Base-by-base conservation (phyloP, 2,329 filamentous ascomycete genomes). In the Mycosphaerella arachidis region DNA sequence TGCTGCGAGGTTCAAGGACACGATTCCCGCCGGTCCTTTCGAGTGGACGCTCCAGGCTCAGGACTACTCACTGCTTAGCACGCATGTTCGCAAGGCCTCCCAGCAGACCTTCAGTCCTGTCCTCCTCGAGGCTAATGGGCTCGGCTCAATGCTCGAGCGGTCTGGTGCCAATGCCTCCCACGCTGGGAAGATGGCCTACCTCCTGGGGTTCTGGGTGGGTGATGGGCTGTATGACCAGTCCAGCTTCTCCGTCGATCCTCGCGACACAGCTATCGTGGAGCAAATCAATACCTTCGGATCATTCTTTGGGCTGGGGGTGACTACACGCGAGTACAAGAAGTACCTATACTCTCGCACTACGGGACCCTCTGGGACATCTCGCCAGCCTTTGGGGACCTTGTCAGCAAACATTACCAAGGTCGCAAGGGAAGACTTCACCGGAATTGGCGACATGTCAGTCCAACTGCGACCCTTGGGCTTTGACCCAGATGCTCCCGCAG, bases 141-240 rank as follows among this genome's bases (percentile, higher is more conserved):
- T 52, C 13, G n/a, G 29, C 48, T 27, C 18, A 10, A n/a, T 52
- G 18, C 18, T 52, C 18, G 48, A 24, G 18, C 20, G n/a, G 29
- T 18, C 48, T 29, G 48, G 48, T 27, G 20, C 18, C 29, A 29
- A 52, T 27, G 18, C 18, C 6, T 31, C 18, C 16, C 29, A 31
- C 29, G 48, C 48, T n/a, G 29, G 48, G 16, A 6, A 52, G 48
- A 52, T 52, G 48, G 48, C 48, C 16, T 52, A 52, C 29, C 48
- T 52, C 16, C 48, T 52, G 10, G 48, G 48, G 16, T 52, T 52
- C 48, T 52, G 48, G 48, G 29, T 52, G 18, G 48, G 48, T n/a
- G 48, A 52, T 31, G 48, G 48, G 29, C 29, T 20, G 9, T 52
- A 52, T 29, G 29, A 27, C 20, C 9, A 9, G 18, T 20, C 48